Base-by-base conservation (phyloP, 768 basidiomycete genomes). In the Lentinula sp. region DNA sequence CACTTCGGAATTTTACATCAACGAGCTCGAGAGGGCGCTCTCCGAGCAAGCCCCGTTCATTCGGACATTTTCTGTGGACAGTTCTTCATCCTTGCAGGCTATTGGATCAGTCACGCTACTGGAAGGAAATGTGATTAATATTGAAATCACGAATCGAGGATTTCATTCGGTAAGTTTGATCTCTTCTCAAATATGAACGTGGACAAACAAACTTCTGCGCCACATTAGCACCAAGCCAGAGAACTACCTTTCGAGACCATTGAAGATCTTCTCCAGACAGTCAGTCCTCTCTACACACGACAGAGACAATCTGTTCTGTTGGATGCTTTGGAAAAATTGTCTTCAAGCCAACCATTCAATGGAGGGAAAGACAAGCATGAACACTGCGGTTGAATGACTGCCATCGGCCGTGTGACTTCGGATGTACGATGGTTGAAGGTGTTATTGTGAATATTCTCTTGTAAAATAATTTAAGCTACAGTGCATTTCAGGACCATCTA, bases 31-130 rank as follows among this genome's bases (percentile, higher is more conserved):
- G 20, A 73, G 76, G 23, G 81, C 84, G 28, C 76, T 90, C 39
- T 70, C 71, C 36, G 87, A 89, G 65, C 84, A 88, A 62, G 72
- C 78, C 4, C 85, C 83, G 64, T 83, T 82, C 16, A 77, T 89
- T 62, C 66, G 73, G 43, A 71, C 74, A 62, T 88, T 78, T 65
- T 72, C 75, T 3, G 66, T 85, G 52, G 66, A 68, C 20, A 66
- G 72, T 50, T 68, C 75, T 0, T 76, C 79, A 2, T 64, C 74
- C 1, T 73, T 79, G 56, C 78, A 83, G 65, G 84, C 87, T 13
- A 73, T 72, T 10, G 86, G 86, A 5, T 72, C 72, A 23, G 78
- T 88, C 48, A 80, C 77, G 4, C 71, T 86, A 3, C 72, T 88
- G 10, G 88, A 90, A 66, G 86, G 83, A 10, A 72, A 73, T 3